Evolutionary conservation across 306 rosid genomes (phyloP).

Genomic region (Quercus robur): DNA sequence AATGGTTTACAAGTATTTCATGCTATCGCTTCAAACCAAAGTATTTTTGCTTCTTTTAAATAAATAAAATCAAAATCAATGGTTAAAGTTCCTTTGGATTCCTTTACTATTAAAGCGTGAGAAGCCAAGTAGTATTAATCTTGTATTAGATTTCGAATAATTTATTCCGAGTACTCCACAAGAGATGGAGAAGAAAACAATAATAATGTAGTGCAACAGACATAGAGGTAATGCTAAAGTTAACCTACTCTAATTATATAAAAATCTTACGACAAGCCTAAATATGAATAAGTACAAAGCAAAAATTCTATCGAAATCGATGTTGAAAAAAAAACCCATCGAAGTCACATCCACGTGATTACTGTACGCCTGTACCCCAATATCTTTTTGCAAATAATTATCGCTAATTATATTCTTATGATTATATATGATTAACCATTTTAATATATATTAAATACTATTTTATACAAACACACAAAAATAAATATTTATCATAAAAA

Average conservation of each 20-base stretch:
- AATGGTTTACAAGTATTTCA: not conserved
- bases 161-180: slow-evolving; percentile 15
- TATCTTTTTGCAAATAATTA: not conserved
- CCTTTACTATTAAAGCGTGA: slow-evolving; percentile 7
- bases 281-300: slow-evolving; percentile 22
- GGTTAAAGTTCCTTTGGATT: slow-evolving; percentile 28
- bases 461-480: no score
- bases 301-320: slow-evolving; percentile 18
- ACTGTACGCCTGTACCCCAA: slow-evolving; percentile 27
- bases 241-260: slow-evolving; percentile 39
- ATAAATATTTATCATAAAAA: no score
- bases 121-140: not conserved
- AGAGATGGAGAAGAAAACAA: slow-evolving; percentile 47
- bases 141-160: not conserved
- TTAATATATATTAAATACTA: no score
- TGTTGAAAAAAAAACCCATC: not conserved
- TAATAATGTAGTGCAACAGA: slow-evolving; percentile 35
- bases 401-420: not conserved
- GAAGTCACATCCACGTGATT: slow-evolving; percentile 30
- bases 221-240: slow-evolving; percentile 24
- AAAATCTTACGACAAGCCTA: slow-evolving; percentile 18
- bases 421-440: not conserved
- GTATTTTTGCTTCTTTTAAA: not conserved
- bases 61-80: not conserved
- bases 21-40: not conserved